Conservation (phyloP, 2,329 filamentous ascomycete genomes). For the Monilinia laxa region DNA sequence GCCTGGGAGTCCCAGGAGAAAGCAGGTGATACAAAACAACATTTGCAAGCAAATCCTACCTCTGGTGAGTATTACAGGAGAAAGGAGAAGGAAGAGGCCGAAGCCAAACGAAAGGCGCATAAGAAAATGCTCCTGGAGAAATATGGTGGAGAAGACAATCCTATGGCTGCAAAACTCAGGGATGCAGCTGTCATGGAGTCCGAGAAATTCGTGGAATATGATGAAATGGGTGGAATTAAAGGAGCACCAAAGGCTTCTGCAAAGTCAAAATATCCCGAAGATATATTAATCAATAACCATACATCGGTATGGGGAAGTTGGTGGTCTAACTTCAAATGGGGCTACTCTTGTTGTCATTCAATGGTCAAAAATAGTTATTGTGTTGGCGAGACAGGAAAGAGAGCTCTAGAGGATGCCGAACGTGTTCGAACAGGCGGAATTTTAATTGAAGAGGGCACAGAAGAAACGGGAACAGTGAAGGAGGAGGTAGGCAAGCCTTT, state of each 20-base stretch:
- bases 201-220: constrained; percentile 90
- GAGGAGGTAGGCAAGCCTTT: constrained; percentile 40
- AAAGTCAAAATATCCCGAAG: constrained; percentile 90
- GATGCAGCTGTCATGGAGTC: constrained; percentile 73
- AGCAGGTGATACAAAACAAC: constrained; percentile 73
- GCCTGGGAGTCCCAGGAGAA: constrained; percentile 95
- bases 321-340: constrained; percentile 96
- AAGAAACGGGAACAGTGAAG: constrained; percentile 39
- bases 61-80: constrained; percentile 82
- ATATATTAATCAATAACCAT: constrained; percentile 87
- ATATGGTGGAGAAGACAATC: constrained; percentile 70
- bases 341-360: constrained; percentile 92
- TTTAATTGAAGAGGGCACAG: constrained; percentile 33
- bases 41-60: constrained; percentile 95
- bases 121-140: constrained; percentile 73
- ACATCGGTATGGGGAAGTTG: constrained; percentile 92
- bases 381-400: constrained; percentile 84
- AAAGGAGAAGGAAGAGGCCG: constrained; percentile 72
- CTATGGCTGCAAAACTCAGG: constrained; percentile 60
- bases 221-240: constrained; percentile 85
- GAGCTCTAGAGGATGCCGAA: constrained; percentile 76
- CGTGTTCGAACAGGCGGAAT: constrained; percentile 50
- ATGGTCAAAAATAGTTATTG: constrained; percentile 96
- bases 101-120: constrained; percentile 65
- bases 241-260: constrained; percentile 73